Evolutionary conservation across 345 rosid species (phyloP).

Genomic region (Citrus australasica): DNA sequence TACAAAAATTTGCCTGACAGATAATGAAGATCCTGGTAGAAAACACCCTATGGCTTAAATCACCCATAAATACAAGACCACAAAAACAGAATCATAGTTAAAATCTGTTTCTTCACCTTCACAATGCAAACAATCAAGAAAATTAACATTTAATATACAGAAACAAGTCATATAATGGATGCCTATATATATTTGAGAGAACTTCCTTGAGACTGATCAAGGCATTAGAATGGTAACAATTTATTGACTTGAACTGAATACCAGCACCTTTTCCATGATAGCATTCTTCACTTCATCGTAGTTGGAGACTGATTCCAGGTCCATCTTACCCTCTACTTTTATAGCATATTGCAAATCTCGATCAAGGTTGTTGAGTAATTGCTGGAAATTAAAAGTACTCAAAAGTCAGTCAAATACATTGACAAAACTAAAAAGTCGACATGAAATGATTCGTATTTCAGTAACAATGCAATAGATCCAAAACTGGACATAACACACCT

Average conservation of each 20-base stretch:
- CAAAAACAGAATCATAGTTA: neutral
- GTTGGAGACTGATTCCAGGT: conserved; percentile 70
- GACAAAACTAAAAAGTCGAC: neutral
- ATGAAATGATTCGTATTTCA: neutral
- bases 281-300: conserved; percentile 84
- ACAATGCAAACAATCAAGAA: neutral
- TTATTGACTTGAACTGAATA: conserved; percentile 12
- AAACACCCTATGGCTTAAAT: neutral
- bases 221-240: neutral
- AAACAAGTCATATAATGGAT: conserved; percentile 1
- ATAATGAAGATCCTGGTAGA: conserved; percentile 1
- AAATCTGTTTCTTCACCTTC: neutral
- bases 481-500: neutral
- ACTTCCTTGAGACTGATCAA: neutral
- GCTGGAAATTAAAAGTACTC: conserved; percentile 47
- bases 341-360: conserved; percentile 96
- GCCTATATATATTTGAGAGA: neutral
- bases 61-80: neutral
- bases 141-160: conserved; percentile 4
- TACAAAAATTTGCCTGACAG: neutral
- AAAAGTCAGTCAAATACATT: conserved; percentile 25
- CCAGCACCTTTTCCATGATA: conserved; percentile 67
- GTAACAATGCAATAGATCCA: neutral
- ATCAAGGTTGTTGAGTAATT: conserved; percentile 79
- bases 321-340: conserved; percentile 92